These are phyloP conservation scores for Dendrobium officinale DNA, from an alignment of 106 monocot genomes.

Conservation along the genomic window DNA sequence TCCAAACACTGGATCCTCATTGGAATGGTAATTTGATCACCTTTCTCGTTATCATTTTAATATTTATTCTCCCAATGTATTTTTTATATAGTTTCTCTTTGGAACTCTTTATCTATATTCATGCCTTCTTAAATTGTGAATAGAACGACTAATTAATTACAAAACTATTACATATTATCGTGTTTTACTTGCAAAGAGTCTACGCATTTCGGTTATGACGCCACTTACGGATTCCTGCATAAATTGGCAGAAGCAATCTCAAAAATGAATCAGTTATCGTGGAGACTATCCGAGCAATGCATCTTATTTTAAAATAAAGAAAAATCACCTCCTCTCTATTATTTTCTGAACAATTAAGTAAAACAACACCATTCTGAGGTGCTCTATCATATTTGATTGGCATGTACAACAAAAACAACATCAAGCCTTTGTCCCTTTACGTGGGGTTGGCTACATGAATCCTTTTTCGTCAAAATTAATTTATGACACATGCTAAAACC, in stretches of 20 bases:
- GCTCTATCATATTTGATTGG: neutral
- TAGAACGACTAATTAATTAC: neutral
- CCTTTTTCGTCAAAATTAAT: neutral
- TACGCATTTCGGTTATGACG: neutral
- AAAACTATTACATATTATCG: neutral
- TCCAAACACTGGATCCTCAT: conserved; percentile 55
- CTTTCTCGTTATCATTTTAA: neutral
- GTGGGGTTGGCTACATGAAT: too few relatives aligned
- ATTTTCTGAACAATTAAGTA: neutral
- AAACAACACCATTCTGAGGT: neutral
- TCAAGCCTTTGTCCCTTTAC: too few relatives aligned
- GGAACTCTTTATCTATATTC: neutral
- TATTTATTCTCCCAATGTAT: neutral
- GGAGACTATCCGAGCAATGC: neutral
- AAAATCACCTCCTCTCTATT: neutral
- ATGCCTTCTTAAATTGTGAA: neutral
- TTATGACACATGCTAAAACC: neutral
- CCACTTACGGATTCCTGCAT: neutral
- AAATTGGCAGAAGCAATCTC: neutral
- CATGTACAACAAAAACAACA: too few relatives aligned
- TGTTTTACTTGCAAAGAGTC: neutral
- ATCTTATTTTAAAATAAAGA: neutral
- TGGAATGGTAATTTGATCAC: conserved; percentile 70
- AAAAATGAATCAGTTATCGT: neutral
- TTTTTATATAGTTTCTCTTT: neutral